These are phyloP conservation scores for Mentha longifolia DNA, from an alignment of 257 asterid species.

Conservation along the genomic window DNA sequence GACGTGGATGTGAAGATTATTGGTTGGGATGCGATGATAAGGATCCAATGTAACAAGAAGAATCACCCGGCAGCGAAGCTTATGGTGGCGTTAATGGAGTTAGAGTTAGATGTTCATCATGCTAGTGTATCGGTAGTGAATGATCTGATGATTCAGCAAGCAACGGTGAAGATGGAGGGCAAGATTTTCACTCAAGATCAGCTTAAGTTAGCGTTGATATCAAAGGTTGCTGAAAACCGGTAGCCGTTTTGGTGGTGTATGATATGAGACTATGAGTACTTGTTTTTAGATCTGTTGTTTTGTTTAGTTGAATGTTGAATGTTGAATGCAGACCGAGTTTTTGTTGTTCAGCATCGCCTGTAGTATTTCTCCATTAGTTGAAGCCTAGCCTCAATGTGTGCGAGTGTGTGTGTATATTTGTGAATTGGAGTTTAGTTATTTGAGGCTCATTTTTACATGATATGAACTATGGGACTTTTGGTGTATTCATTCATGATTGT, in stretches of 20 bases:
- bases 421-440: background rate
- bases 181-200: slow-evolving; percentile 70
- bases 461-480: background rate
- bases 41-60: slow-evolving; percentile 66
- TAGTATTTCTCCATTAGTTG: background rate
- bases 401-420: background rate
- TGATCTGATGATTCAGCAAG: slow-evolving; percentile 86
- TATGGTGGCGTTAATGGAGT: slow-evolving; percentile 75
- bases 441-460: background rate
- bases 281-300: background rate
- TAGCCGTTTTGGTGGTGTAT: slow-evolving; percentile 19
- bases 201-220: slow-evolving; percentile 63
- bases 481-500: background rate
- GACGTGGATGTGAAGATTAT: slow-evolving; percentile 81
- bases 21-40: slow-evolving; percentile 80
- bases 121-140: slow-evolving; percentile 83
- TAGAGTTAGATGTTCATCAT: slow-evolving; percentile 79
- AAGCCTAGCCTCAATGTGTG: too few relatives aligned
- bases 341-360: background rate
- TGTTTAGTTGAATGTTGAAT: background rate
- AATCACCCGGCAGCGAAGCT: slow-evolving; percentile 87
- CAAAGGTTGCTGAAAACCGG: slow-evolving; percentile 50
- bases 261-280: too few relatives aligned
- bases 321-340: background rate
- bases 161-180: slow-evolving; percentile 81